Base-by-base conservation (phyloP, 257 asterid species). In the Verbascum thapsus region DNA sequence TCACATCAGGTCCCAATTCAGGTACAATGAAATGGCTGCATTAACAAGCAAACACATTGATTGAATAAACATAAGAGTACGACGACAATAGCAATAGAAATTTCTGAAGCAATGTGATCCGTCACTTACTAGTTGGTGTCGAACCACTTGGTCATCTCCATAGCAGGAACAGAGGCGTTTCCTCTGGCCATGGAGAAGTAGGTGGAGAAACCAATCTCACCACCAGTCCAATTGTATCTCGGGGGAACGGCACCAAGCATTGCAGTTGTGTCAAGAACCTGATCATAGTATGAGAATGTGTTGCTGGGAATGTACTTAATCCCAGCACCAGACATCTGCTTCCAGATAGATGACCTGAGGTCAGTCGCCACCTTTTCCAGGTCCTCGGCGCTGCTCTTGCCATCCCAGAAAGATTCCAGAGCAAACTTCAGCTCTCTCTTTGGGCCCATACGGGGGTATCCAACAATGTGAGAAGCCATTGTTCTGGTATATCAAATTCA, bases 81-180 rank as follows among this genome's bases (percentile, higher is more conserved):
- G 18, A 77, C 45, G 1, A 38, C 17, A 35, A 26, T 7, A 18
- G n/a, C 17, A 35, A 26, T 26, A 2, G 32, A 9, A 19, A 41
- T 13, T 41, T 23, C 12, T 30, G 13, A 7, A 12, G 13, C 17
- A 41, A 69, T 18, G 44, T 20, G 58, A 71, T 20, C 45, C 38
- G 51, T 53, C 63, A 86, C 98, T 91, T 74, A 91, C 98, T 91
- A 91, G 88, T 91, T 91, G 80, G 98, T 91, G 68, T 91, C 98
- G 19, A 91, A 91, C 96, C 96, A 91, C 91, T 91, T 91, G 81
- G 98, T 91, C 98, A 91, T 91, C 62, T 91, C 98, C 98, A 91
- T 91, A 64, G 98, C 98, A 43, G 98, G 98, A 48, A 88, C 98
- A 18, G 98, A 83, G 51, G 96, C 96, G 80, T 91, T 91, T 78